phyloP scores from a whole-genome alignment of 176 grass and related monocot species.

The Urochloa ruziziensis region DNA sequence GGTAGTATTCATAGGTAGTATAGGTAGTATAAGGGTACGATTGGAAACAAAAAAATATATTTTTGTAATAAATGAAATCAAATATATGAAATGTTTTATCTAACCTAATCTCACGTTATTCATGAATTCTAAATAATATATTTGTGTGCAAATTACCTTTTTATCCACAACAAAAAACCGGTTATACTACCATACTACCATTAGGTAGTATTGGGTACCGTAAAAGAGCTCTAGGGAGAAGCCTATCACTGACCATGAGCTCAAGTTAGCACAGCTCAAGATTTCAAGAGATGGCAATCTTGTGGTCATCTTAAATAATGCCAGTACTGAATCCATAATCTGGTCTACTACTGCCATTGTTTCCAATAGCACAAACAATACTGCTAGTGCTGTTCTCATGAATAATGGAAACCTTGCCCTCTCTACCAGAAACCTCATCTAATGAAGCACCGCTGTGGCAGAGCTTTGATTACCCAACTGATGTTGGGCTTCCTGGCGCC shows the following conservation, averaged over 20 bases:
- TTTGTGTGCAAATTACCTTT: too few species aligned
- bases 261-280: background rate
- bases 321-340: background rate
- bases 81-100: too few species aligned
- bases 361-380: background rate
- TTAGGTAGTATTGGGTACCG: too few species aligned
- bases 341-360: background rate
- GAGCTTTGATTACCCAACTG: background rate
- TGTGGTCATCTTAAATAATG: background rate
- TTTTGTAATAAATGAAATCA: too few species aligned
- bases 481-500: background rate
- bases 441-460: background rate
- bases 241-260: background rate
- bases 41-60: too few species aligned
- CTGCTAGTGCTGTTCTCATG: background rate
- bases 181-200: too few species aligned
- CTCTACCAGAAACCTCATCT: background rate
- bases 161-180: too few species aligned
- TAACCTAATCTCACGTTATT: too few species aligned
- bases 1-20: too few species aligned
- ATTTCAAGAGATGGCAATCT: background rate
- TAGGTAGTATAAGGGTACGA: too few species aligned
- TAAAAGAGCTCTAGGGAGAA: too few species aligned
- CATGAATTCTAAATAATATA: too few species aligned
- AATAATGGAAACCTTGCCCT: background rate